Conservation (phyloP, 2,329 filamentous ascomycete genomes). For the Rutstroemia sp. region DNA sequence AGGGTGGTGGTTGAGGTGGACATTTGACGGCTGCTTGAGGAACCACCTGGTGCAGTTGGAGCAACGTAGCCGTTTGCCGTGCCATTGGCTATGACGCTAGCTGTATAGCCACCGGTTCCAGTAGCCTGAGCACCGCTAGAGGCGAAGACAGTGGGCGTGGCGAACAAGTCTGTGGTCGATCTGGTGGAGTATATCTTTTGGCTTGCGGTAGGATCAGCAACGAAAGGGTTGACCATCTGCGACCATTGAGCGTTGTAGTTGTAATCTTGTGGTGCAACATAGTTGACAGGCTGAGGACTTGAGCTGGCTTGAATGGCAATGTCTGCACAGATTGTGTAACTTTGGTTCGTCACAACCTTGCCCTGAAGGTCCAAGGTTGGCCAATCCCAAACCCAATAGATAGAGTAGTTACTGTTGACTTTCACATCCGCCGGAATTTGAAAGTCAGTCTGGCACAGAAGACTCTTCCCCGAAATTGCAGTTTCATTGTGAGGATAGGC, state of each 20-base stretch:
- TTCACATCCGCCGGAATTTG: constrained; percentile 60
- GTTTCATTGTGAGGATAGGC: constrained; percentile 46
- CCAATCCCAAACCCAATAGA: constrained; percentile 99
- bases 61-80: neutral
- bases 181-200: constrained; percentile 1
- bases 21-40: neutral
- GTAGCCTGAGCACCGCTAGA: no score
- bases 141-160: neutral
- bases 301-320: constrained; percentile 30
- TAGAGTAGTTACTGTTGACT: constrained; percentile 61
- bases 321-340: constrained; percentile 52
- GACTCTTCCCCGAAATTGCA: constrained; percentile 39
- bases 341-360: constrained; percentile 45
- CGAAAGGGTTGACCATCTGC: constrained; percentile 23
- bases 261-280: constrained; percentile 6
- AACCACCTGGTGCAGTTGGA: neutral
- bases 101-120: neutral
- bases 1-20: neutral
- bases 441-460: constrained; percentile 78
- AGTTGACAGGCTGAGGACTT: constrained; percentile 2
- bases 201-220: constrained; percentile 16
- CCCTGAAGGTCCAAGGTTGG: constrained; percentile 46
- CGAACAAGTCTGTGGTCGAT: constrained; percentile 2
- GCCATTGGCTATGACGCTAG: neutral
- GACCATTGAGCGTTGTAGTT: constrained; percentile 10